A percentile compares a stretch with the other conserved stretches of the same genome.
These are phyloP conservation scores for Pterulicium gracile DNA, from an alignment of 1,284 basidiomycete species.

Conservation along the genomic window DNA sequence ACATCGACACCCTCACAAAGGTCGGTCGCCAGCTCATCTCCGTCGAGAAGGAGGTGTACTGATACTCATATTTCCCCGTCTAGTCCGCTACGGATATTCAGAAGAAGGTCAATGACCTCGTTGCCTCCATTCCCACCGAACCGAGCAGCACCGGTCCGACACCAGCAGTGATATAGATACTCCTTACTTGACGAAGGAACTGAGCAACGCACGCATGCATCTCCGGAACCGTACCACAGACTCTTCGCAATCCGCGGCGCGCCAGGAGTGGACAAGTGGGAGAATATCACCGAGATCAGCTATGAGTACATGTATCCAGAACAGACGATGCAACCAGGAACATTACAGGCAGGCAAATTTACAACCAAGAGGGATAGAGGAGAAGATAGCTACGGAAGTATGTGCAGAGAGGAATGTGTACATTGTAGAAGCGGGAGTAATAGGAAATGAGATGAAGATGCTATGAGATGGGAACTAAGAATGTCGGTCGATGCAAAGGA, in stretches of 20 bases:
- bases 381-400: constrained; percentile 10
- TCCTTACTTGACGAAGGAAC: too few relatives aligned
- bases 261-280: background rate
- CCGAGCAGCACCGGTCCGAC: too few relatives aligned
- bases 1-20: constrained; percentile 67
- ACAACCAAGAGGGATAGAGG: constrained; percentile 12
- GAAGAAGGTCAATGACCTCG: constrained; percentile 63
- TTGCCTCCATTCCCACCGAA: constrained; percentile 28
- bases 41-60: constrained; percentile 5
- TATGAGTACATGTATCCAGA: background rate
- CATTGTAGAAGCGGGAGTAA: constrained; percentile 6
- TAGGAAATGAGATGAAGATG: constrained; percentile 9
- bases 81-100: constrained; percentile 61
- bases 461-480: constrained; percentile 5
- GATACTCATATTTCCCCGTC: constrained; percentile 10
- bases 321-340: constrained; percentile 13
- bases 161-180: too few relatives aligned
- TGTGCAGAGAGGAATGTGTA: constrained; percentile 6
- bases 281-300: constrained; percentile 3
- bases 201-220: too few relatives aligned
- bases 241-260: too few relatives aligned
- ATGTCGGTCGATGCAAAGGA: constrained; percentile 19
- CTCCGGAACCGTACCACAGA: too few relatives aligned
- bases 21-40: constrained; percentile 21
- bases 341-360: constrained; percentile 13